Evolutionary conservation across 2,329 filamentous ascomycete genomes (phyloP).

Genomic region (Drechslerella coelobrocha): DNA sequence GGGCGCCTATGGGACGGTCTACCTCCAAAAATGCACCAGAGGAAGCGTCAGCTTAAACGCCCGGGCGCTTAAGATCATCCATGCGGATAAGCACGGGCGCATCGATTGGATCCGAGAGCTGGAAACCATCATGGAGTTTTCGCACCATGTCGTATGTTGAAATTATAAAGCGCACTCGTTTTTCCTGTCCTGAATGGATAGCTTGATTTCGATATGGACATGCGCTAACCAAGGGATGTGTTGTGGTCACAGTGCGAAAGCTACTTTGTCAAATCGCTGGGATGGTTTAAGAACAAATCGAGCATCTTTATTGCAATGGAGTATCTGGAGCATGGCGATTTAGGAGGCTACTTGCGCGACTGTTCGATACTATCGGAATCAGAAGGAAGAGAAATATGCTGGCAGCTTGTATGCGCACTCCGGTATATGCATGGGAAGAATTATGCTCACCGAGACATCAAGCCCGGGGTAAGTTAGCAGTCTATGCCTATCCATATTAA

Average conservation of each 20-base stretch:
- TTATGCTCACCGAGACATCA: conserved; percentile 9
- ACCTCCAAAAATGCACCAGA: conserved; percentile 1
- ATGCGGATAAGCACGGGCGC: background rate
- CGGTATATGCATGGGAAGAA: conserved; percentile 19
- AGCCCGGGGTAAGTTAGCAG: conserved; percentile 2
- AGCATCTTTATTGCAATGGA: conserved; percentile 54
- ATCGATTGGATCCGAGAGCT: conserved; percentile 8
- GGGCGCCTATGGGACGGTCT: conserved; percentile 2
- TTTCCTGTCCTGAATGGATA: too few species aligned
- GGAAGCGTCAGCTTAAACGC: background rate
- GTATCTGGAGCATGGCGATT: conserved; percentile 52
- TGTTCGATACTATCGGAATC: background rate
- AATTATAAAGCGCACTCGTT: too few species aligned
- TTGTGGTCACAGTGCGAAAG: conserved; percentile 10
- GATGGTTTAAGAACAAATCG: conserved; percentile 52
- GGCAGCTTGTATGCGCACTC: background rate
- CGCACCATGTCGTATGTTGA: conserved; percentile 4
- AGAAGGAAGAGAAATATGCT: conserved; percentile 3
- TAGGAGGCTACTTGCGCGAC: conserved; percentile 30
- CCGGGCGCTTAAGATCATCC: conserved; percentile 12
- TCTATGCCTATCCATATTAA: too few species aligned
- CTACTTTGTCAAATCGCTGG: conserved; percentile 52
- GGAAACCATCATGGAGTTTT: conserved; percentile 17
- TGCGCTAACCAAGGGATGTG: too few species aligned
- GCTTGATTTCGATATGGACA: too few species aligned